Percentiles rank a stretch among this genome's conserved stretches.
Evolutionary conservation across 2,329 filamentous ascomycete species (phyloP).

Genomic region (Alternaria ventricosa): DNA sequence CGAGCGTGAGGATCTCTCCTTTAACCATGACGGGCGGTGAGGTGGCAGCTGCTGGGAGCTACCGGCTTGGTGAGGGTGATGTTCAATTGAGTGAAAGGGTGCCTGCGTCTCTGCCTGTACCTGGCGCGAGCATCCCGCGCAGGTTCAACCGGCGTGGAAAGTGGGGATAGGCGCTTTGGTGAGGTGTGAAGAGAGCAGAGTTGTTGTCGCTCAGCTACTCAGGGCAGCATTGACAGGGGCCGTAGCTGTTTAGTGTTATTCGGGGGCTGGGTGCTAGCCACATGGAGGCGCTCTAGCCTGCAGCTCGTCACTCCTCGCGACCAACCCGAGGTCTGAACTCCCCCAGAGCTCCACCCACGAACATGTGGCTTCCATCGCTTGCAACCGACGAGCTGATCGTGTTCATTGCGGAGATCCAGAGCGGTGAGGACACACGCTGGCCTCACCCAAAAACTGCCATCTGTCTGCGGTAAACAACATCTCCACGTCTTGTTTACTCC

Average conservation of each 20-base stretch:
- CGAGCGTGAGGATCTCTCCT: constrained; percentile 41
- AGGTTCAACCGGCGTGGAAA: constrained; percentile 25
- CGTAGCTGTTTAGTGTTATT: constrained; percentile 20
- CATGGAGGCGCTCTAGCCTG: constrained; percentile 10
- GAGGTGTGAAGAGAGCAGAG: constrained; percentile 25
- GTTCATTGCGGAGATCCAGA: not conserved
- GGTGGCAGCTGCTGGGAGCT: constrained; percentile 10
- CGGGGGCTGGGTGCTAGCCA: constrained; percentile 26
- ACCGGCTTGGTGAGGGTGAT: constrained; percentile 8
- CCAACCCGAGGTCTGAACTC: constrained; percentile 26
- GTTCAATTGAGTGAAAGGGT: constrained; percentile 28
- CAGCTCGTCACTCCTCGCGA: constrained; percentile 24
- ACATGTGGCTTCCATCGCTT: constrained; percentile 2
- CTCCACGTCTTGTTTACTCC: constrained; percentile 4
- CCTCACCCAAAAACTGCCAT: not conserved
- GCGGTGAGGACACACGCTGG: not conserved
- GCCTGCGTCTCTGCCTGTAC: constrained; percentile 37
- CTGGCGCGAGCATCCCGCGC: constrained; percentile 44
- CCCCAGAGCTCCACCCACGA: constrained; percentile 10
- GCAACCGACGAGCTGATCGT: constrained; percentile 4
- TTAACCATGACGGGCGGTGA: constrained; percentile 38
- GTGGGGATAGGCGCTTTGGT: constrained; percentile 21
- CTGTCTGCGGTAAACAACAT: constrained; percentile 2
- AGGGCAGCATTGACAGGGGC: constrained; percentile 9
- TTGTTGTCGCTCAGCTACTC: constrained; percentile 15